These are phyloP conservation scores for Sporothrix brunneoviolacea DNA, from an alignment of 2,329 filamentous ascomycete genomes.

Conservation along the genomic window DNA sequence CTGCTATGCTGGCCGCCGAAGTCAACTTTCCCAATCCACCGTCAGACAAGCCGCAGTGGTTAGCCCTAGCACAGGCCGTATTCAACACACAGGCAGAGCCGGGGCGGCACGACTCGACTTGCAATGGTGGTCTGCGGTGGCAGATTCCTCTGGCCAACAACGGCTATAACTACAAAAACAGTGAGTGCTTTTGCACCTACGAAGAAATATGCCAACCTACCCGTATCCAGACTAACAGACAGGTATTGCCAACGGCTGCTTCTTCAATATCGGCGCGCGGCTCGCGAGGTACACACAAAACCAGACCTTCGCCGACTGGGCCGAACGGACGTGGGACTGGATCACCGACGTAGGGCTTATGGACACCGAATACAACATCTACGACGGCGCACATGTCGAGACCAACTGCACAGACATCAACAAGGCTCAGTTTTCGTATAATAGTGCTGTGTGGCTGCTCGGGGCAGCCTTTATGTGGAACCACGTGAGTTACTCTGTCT, in stretches of 20 bases:
- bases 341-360: constrained; percentile 42
- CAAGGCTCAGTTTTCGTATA: constrained; percentile 50
- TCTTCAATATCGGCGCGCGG: constrained; percentile 48
- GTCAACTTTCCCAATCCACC: constrained; percentile 41
- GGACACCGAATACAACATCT: constrained; percentile 49
- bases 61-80: constrained; percentile 50
- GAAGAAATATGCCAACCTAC: too few species aligned
- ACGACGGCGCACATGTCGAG: constrained; percentile 47
- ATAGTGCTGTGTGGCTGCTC: constrained; percentile 44
- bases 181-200: too few species aligned
- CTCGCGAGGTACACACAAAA: constrained; percentile 57
- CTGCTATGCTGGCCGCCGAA: constrained; percentile 51
- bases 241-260: constrained; percentile 40
- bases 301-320: constrained; percentile 48
- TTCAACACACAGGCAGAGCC: constrained; percentile 43
- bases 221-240: not conserved
- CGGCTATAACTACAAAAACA: constrained; percentile 60
- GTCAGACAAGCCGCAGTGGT: constrained; percentile 37
- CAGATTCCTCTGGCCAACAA: constrained; percentile 57
- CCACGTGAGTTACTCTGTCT: constrained; percentile 26
- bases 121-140: constrained; percentile 59
- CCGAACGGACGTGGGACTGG: constrained; percentile 53
- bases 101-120: constrained; percentile 47
- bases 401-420: constrained; percentile 48
- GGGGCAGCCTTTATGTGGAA: constrained; percentile 57